phyloP scores from a whole-genome alignment of 345 rosid genomes.

The Populus euphratica region DNA sequence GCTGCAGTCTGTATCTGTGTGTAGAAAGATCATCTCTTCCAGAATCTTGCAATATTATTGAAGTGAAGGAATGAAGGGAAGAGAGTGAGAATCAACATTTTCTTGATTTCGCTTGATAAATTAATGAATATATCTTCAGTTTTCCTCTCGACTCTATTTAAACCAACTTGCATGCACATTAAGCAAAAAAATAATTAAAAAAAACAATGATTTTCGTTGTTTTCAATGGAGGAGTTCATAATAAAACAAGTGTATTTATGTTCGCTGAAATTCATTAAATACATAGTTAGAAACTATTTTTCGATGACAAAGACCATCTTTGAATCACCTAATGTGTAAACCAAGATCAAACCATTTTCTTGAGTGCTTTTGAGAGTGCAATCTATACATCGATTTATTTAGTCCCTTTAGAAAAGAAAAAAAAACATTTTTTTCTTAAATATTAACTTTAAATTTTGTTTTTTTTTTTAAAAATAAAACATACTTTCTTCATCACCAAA shows the following conservation, averaged over 20 bases:
- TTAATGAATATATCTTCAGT: not conserved
- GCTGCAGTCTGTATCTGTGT: not conserved
- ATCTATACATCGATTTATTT: no score
- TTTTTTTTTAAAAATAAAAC: no score
- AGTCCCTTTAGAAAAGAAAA: no score
- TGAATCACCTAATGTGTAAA: no score
- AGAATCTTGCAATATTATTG: not conserved
- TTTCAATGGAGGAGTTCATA: not conserved
- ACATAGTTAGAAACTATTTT: no score
- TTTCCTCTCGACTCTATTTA: not conserved
- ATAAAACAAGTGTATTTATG: not conserved
- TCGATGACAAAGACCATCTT: no score
- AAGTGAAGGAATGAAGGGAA: not conserved
- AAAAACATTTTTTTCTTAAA: no score
- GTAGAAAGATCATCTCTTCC: not conserved
- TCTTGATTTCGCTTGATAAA: not conserved
- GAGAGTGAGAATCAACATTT: not conserved
- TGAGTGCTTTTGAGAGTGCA: no score
- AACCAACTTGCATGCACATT: not conserved
- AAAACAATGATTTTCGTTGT: not conserved
- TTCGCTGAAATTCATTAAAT: not conserved
- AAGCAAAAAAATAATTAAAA: no score
- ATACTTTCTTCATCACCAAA: no score
- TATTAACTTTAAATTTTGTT: no score
- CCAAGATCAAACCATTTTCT: no score